Conservation (phyloP, 805 yeast genomes). For the Lipomyces chichibuensis region DNA sequence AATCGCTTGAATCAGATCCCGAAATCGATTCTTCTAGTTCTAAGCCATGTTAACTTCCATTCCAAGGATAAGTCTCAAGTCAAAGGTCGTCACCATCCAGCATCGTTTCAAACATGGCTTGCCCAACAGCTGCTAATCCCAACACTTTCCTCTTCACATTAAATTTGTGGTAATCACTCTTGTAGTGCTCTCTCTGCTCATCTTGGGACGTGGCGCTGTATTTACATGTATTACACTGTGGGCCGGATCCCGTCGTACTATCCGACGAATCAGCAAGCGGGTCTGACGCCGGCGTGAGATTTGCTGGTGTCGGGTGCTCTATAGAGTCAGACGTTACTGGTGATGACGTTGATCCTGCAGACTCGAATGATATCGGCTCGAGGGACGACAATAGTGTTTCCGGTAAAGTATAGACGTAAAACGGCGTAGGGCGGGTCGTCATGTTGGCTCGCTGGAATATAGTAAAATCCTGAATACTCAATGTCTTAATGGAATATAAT, state of each 20-base stretch:
- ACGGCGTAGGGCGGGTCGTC: slow-evolving; percentile 11
- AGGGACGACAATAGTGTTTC: slow-evolving; percentile 20
- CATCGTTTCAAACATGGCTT: slow-evolving; percentile 60
- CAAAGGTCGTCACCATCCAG: slow-evolving; percentile 48
- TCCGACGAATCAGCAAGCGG: slow-evolving; percentile 2
- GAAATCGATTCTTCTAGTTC: slow-evolving; percentile 52
- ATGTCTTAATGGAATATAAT: no score
- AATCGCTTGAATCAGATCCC: slow-evolving; percentile 56
- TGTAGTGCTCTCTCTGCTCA: slow-evolving; percentile 52
- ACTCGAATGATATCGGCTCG: slow-evolving; percentile 10
- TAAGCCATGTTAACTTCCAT: neutral
- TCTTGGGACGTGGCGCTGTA: slow-evolving; percentile 6
- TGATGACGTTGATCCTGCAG: neutral
- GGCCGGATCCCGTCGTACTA: neutral
- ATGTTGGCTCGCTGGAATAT: neutral
- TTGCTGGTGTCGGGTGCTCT: neutral
- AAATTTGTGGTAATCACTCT: slow-evolving; percentile 60
- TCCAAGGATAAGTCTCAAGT: neutral
- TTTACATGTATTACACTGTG: slow-evolving; percentile 10
- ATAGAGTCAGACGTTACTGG: neutral
- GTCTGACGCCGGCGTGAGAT: neutral
- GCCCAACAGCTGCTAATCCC: slow-evolving; percentile 54
- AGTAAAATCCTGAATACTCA: no score
- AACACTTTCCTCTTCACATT: slow-evolving; percentile 59
- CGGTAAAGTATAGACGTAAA: slow-evolving; percentile 27